Base-by-base conservation (phyloP, 805 yeast species). In the Saturnispora halmiae region DNA sequence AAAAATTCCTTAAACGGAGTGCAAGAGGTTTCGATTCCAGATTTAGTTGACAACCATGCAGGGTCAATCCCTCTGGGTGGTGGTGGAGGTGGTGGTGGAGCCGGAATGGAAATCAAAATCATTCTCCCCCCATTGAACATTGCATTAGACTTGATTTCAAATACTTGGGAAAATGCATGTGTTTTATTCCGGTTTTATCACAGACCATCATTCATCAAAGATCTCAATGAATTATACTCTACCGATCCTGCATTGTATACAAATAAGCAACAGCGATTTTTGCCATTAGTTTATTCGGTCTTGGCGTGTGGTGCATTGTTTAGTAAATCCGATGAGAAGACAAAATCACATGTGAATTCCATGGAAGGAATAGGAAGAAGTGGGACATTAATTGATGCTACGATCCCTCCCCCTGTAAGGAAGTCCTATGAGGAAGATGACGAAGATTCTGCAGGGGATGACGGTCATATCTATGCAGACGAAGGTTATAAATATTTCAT, bases 281-380 rank as follows among this genome's bases (percentile, higher is more conserved):
- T 84, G 39, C 94, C 95, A 0, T 67, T 87, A 45, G 77, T 86
- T 31, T 86, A 86, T 60, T 75, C 92, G 1, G 82, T 85, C n/a
- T 69, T 87, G 63, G 95, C 95, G 0, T 84, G 86, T 47, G 96
- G 96, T 13, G 83, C 86, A 3, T 64, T 86, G 28, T 84, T 87
- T 51, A 70, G 75, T 28, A 77, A 77, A 52, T 67, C 70, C 46
- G 69, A 67, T 41, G 59, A 62, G 42, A 56, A 62, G 36, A 65
- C 66, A 2, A 37, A 37, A 10, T 31, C 37, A 10, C 38, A 32
- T 16, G 16, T 24, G 14, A 40, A 41, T 25, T 14, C 34, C 7
- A 33, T 20, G 22, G 42, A 34, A n/a, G 42, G 42, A n/a, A 25
- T 40, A n/a, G 42, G 42, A n/a, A 33, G 38, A 21, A 34, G 31